phyloP scores from a whole-genome alignment of 805 yeast species.

The Yarrowia hollandica region DNA sequence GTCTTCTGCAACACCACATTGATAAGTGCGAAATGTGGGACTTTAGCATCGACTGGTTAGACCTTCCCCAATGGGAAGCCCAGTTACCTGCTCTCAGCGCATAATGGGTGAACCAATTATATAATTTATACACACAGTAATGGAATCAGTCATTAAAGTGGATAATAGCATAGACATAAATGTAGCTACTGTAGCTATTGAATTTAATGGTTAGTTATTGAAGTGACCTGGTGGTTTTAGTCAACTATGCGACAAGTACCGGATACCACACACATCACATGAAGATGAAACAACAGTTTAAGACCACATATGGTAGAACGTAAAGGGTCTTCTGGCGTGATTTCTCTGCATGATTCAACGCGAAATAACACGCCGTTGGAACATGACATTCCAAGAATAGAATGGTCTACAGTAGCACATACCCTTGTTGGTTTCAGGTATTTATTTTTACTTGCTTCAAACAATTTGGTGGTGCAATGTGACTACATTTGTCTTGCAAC shows the following conservation, averaged over 20 bases:
- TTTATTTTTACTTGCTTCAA: conserved; percentile 1
- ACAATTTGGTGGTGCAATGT: background rate
- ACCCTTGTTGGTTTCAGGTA: conserved; percentile 18
- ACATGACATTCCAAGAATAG: conserved; percentile 1
- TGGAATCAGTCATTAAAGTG: too few species aligned
- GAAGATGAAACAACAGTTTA: conserved; percentile 5
- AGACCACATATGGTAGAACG: background rate
- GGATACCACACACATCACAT: background rate
- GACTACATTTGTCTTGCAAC: conserved; percentile 3
- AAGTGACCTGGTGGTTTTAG: too few species aligned
- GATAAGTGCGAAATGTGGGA: conserved; percentile 26
- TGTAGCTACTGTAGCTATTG: too few species aligned
- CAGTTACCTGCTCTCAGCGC: conserved; percentile 11
- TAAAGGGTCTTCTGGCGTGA: conserved; percentile 10
- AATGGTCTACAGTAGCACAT: background rate
- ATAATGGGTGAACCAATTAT: background rate
- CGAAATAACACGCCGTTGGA: conserved; percentile 4
- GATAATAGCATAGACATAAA: too few species aligned
- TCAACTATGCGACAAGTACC: background rate
- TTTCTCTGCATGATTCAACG: background rate
- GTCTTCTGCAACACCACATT: conserved; percentile 2
- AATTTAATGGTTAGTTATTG: too few species aligned
- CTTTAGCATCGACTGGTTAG: conserved; percentile 16
- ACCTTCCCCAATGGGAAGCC: conserved; percentile 21
- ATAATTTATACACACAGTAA: conserved; percentile 22